These are phyloP conservation scores for Cystobasidium pallidum DNA, from an alignment of 1,284 basidiomycete genomes.

Conservation along the genomic window DNA sequence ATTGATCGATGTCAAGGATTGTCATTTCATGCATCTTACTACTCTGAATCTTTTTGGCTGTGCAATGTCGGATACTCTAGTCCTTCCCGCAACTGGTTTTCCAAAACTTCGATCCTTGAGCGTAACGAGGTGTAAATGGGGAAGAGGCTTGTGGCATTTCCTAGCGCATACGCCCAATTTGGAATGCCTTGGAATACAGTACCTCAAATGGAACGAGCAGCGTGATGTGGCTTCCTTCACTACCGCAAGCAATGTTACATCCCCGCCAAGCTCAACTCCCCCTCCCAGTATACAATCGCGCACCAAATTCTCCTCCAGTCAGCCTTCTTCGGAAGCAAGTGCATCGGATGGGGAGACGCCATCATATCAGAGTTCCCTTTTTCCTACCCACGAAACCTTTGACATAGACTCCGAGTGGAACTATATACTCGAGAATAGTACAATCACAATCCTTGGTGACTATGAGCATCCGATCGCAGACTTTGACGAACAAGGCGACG, in stretches of 20 bases:
- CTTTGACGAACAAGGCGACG: slow-evolving; percentile 7
- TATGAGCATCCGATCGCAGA: background rate
- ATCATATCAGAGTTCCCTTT: background rate
- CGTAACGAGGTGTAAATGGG: slow-evolving; percentile 1
- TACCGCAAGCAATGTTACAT: too few relatives aligned
- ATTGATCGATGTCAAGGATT: background rate
- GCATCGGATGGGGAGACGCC: background rate
- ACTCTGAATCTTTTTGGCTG: slow-evolving; percentile 5
- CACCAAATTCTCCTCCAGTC: background rate
- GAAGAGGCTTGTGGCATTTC: slow-evolving; percentile 8
- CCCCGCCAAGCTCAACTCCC: background rate
- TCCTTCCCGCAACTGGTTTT: background rate
- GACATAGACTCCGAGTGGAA: background rate
- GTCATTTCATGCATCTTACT: slow-evolving; percentile 9
- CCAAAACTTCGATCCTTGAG: background rate
- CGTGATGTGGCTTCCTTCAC: too few relatives aligned
- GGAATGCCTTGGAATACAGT: background rate
- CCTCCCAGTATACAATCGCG: background rate
- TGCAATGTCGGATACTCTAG: background rate
- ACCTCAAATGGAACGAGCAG: background rate
- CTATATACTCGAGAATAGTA: background rate
- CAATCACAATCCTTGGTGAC: slow-evolving; percentile 6
- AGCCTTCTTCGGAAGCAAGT: background rate
- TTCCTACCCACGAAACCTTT: background rate
- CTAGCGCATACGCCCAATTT: background rate